These are phyloP conservation scores for Debaryomyces fabryi DNA, from an alignment of 1,139 yeast genomes.

Conservation along the genomic window DNA sequence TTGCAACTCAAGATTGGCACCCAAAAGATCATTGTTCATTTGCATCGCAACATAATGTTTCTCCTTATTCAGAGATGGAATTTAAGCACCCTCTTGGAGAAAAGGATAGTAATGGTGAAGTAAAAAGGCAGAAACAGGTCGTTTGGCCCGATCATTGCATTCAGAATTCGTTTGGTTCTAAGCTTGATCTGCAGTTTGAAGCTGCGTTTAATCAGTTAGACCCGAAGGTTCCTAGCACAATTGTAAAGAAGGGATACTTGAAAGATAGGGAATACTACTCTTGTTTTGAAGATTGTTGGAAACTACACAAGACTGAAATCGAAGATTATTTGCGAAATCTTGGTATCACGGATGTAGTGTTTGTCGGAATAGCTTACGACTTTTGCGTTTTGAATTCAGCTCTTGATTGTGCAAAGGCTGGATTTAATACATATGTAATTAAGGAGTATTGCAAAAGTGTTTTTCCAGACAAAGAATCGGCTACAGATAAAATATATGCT, in stretches of 20 bases:
- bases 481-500: constrained; percentile 32
- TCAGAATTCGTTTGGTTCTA: constrained; percentile 67
- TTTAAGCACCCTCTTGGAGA: constrained; percentile 56
- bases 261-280: constrained; percentile 83
- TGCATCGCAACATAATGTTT: constrained; percentile 64
- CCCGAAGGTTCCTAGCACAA: constrained; percentile 30
- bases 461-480: constrained; percentile 29
- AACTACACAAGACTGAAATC: constrained; percentile 68
- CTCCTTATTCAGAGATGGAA: constrained; percentile 54
- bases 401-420: constrained; percentile 60
- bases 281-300: constrained; percentile 85
- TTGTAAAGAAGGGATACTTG: constrained; percentile 71
- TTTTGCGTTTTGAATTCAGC: constrained; percentile 82
- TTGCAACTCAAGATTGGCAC: constrained; percentile 91
- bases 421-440: constrained; percentile 66
- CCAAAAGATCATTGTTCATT: constrained; percentile 78
- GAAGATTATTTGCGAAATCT: constrained; percentile 44
- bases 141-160: constrained; percentile 95
- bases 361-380: constrained; percentile 86
- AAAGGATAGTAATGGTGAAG: constrained; percentile 27
- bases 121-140: constrained; percentile 38
- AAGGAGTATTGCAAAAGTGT: constrained; percentile 50
- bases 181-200: constrained; percentile 52
- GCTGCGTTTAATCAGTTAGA: constrained; percentile 26
- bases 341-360: constrained; percentile 60